Base-by-base conservation (phyloP, 225 moss, liverwort and hornwort species). In the Sphagnum tenellum region DNA sequence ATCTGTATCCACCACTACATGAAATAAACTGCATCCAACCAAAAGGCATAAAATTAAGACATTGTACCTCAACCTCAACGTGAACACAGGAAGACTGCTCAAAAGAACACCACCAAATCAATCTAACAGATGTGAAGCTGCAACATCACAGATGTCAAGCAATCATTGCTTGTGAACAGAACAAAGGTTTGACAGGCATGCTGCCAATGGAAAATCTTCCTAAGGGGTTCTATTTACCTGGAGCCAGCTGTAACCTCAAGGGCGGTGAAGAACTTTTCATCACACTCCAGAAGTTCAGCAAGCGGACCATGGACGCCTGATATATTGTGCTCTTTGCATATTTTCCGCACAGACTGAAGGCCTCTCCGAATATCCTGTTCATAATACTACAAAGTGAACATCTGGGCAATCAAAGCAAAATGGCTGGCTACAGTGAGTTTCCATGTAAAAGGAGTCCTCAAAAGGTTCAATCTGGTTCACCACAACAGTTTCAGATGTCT, bases 221-320 rank as follows among this genome's bases (percentile, higher is more conserved):
- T 9, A 52, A 52, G 9, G 52, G 6, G 52, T 54, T 61, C 55
- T 54, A 55, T 45, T 12, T 69, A 91, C 91, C 91, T 91, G 77
- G 68, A 85, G 70, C 91, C 91, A 60, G 86, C 91, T 50, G 91
- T 92, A 56, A 94, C 93, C 74, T 94, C 93, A 44, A 89, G 83
- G 63, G 93, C 93, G 8, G 93, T 94, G 68, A 90, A 94, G 70
- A 94, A 94, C 57, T 94, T 94, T 76, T 94, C 93, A 61, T 94
- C 93, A 65, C 93, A 94, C 62, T 90, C 93, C 65, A 94, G 78
- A 50, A 94, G 86, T 73, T 94, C 93, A 73, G 86, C 86, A 50
- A 94, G 78, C 12, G 93, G 93, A 59, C 93, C 93, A 82, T 94
- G 86, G 10, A 94, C 93, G 67, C 93, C 93, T 48, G 71, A 48